Conservation (phyloP, 441 rosid genomes). For the Eruca vesicaria region DNA sequence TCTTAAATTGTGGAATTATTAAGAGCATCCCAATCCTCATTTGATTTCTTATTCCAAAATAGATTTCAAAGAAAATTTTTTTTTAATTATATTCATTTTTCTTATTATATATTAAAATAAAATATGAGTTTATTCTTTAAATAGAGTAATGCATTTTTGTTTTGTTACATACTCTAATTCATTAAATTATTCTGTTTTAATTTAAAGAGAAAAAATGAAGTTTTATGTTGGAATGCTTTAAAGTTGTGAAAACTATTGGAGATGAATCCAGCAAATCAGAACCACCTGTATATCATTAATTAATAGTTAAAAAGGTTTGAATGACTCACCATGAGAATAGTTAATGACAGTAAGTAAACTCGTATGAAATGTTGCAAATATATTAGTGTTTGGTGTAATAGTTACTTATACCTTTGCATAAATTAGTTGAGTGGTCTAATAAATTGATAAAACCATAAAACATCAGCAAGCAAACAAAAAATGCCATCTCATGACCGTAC, state of each 20-base stretch:
- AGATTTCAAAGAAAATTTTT: no score
- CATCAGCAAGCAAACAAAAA: constrained; percentile 22
- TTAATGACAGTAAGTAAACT: not conserved
- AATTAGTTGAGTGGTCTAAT: constrained; percentile 7
- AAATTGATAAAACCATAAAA: constrained; percentile 4
- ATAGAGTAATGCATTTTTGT: no score
- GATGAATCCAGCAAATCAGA: not conserved
- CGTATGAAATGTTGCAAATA: not conserved
- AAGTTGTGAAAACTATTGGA: not conserved
- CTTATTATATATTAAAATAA: no score
- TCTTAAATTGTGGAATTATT: no score
- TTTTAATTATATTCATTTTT: no score
- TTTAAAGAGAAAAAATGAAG: no score
- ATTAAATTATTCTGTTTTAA: no score
- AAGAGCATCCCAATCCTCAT: no score
- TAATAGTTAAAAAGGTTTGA: not conserved
- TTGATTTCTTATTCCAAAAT: no score
- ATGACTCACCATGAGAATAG: not conserved
- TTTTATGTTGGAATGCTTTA: no score
- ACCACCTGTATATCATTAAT: not conserved
- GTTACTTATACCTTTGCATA: not conserved
- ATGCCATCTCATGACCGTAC: constrained; percentile 33
- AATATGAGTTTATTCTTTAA: no score
- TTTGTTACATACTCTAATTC: no score
- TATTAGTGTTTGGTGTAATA: not conserved